phyloP scores from a whole-genome alignment of 139 green algal species.

The Chlorella vulgaris region DNA sequence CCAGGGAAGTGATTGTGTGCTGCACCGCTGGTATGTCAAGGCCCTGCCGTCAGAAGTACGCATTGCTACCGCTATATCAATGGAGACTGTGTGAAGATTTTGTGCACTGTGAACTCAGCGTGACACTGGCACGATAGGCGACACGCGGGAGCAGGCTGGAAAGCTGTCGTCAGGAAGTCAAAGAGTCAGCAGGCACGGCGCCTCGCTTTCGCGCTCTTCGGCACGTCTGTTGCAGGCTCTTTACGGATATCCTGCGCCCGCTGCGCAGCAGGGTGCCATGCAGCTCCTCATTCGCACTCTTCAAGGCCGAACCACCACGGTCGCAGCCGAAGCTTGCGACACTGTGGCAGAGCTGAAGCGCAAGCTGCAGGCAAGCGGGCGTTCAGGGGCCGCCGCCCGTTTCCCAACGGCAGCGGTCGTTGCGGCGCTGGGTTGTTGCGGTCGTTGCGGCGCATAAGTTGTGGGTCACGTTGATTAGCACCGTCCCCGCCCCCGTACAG shows the following conservation, averaged over 20 bases:
- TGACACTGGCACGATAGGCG: no score
- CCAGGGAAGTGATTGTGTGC: not conserved
- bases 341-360: conserved; percentile 54
- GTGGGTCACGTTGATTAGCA: conserved; percentile 29
- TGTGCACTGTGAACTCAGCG: not conserved
- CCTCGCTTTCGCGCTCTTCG: no score
- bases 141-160: no score
- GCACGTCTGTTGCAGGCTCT: no score
- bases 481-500: conserved; percentile 31
- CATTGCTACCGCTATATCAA: conserved; percentile 23
- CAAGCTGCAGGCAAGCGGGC: conserved; percentile 51
- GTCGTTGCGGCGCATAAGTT: no score
- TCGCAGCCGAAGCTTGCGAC: conserved; percentile 29
- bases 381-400: no score
- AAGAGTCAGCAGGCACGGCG: no score
- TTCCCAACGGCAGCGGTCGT: no score
- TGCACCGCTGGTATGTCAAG: conserved; percentile 31
- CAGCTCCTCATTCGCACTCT: conserved; percentile 67
- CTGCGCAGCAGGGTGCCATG: conserved; percentile 54
- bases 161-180: no score
- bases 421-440: no score
- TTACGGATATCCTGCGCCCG: no score
- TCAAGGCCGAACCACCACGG: conserved; percentile 17
- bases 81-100: not conserved
- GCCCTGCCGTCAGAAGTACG: conserved; percentile 26